These are phyloP conservation scores for Borovskyia barvae DNA, from an alignment of 208 protist species.

Conservation along the genomic window DNA sequence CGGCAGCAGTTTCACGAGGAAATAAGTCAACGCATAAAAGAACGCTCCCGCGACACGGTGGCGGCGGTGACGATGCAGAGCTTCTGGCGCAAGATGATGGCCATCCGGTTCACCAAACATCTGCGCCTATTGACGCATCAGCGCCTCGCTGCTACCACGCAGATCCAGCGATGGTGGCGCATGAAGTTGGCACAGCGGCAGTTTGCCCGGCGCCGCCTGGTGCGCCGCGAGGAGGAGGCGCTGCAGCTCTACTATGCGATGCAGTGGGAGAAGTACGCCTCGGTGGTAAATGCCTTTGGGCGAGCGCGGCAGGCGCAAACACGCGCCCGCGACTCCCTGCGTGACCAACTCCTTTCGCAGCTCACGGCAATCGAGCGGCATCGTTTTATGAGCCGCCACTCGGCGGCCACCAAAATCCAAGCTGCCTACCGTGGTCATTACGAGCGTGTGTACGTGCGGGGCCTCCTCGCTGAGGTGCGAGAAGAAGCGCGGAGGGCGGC, in stretches of 20 bases:
- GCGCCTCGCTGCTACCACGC: slow-evolving; percentile 22
- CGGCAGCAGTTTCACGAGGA: slow-evolving; percentile 35
- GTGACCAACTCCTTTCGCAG: slow-evolving; percentile 32
- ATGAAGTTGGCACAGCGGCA: slow-evolving; percentile 38
- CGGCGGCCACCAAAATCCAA: slow-evolving; percentile 71
- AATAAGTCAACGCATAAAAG: slow-evolving; percentile 26
- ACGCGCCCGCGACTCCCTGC: slow-evolving; percentile 11
- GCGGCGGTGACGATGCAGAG: slow-evolving; percentile 78
- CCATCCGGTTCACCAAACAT: slow-evolving; percentile 41
- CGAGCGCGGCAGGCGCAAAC: slow-evolving; percentile 36
- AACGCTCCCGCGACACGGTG: slow-evolving; percentile 19
- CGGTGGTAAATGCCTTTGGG: slow-evolving; percentile 49
- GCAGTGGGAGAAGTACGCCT: slow-evolving; percentile 59
- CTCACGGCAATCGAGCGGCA: slow-evolving; percentile 35
- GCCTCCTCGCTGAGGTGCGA: slow-evolving; percentile 41
- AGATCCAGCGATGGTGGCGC: slow-evolving; percentile 80
- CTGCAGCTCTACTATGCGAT: slow-evolving; percentile 54
- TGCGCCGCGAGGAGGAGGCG: slow-evolving; percentile 51
- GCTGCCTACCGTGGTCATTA: slow-evolving; percentile 75
- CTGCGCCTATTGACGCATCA: slow-evolving; percentile 30
- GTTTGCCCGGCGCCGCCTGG: slow-evolving; percentile 15
- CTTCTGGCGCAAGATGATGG: slow-evolving; percentile 83
- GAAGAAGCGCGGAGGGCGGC: slow-evolving; percentile 34
- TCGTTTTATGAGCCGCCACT: slow-evolving; percentile 40
- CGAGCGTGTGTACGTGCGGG: slow-evolving; percentile 66